Base-by-base conservation (phyloP, 495 filamentous ascomycete genomes). In the Tuber magnatum region DNA sequence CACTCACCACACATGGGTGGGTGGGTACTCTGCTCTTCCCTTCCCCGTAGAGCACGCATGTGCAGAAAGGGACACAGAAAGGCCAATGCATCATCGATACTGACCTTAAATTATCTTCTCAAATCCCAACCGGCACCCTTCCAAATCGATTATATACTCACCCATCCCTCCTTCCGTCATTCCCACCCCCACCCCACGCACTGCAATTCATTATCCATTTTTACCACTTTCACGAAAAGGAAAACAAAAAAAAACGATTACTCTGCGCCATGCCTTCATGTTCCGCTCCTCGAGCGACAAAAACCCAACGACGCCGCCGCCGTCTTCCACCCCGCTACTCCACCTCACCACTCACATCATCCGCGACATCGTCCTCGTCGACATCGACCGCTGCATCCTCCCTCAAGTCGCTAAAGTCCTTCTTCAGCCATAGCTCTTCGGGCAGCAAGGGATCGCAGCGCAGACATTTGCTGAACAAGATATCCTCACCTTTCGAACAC, bases 341-440 rank as follows among this genome's bases (percentile, higher is more conserved):
- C 35, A 14, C 56, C 56, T 65, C 56, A 35, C 56, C 56, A 35
- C 56, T 65, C 56, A 65, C 56, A 35, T 65, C 56, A 20, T 65
- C 56, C 1, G 56, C 56, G 28, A 65, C 56, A 65, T 65, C 56
- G 14, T 65, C 56, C 16, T 65, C 56, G 28, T 65, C 56, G 5
- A 65, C 56, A 65, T 65, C 56, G 14, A 65, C 56, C 56, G 56
- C 56, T 18, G 56, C 56, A 65, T 65, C 56, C 8, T 65, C 56
- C 56, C 56, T 65, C 56, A 65, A 65, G 56, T 65, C 56, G 12
- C 12, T 65, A 65, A 65, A 65, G 28, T 65, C 56, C 56, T 65
- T 65, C 56, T 65, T 65, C 56, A 65, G 56, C 56, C 18, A 7
- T 65, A 65, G 56, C 3, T 65, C 56, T 32, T 65, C 56, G 28